Percentiles rank a stretch among this genome's conserved stretches.
phyloP scores from a whole-genome alignment of 108 stramenopile species.

The Conticribra guillardii region DNA sequence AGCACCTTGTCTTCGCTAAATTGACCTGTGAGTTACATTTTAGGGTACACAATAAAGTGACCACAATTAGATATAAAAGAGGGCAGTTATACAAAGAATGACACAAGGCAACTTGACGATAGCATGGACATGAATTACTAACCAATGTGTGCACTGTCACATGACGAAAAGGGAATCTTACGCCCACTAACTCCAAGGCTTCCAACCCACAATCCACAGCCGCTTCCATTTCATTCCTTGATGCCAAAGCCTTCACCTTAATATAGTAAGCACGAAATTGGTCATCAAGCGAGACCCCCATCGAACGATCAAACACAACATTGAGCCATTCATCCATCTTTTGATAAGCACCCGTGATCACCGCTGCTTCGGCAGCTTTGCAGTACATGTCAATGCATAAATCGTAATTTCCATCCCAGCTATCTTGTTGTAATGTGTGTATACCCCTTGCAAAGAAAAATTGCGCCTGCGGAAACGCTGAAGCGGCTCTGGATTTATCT shows the following conservation, averaged over 20 bases:
- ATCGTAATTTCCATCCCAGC: conserved; percentile 7
- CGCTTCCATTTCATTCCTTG: neutral
- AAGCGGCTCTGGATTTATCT: conserved; percentile 1
- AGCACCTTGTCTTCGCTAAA: neutral
- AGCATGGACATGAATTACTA: neutral
- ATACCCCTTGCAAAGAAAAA: conserved; percentile 8
- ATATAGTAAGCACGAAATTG: neutral
- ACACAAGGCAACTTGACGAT: neutral
- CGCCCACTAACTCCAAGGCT: neutral
- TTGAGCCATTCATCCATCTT: conserved; percentile 4
- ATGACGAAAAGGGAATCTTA: neutral
- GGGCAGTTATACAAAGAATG: neutral
- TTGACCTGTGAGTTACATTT: conserved; percentile 8
- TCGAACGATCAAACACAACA: neutral
- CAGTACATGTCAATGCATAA: conserved; percentile 11
- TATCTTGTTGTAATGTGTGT: neutral
- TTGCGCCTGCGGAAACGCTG: conserved; percentile 4
- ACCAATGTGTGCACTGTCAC: conserved; percentile 6
- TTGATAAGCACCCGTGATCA: neutral
- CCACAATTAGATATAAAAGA: too few relatives aligned
- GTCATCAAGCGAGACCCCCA: neutral
- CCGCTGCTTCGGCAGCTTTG: conserved; percentile 7
- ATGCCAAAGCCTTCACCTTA: neutral
- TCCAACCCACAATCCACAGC: conserved; percentile 8
- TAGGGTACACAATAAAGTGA: too few relatives aligned